phyloP scores from a whole-genome alignment of 163 green algal genomes.

The Chlorella variabilis region DNA sequence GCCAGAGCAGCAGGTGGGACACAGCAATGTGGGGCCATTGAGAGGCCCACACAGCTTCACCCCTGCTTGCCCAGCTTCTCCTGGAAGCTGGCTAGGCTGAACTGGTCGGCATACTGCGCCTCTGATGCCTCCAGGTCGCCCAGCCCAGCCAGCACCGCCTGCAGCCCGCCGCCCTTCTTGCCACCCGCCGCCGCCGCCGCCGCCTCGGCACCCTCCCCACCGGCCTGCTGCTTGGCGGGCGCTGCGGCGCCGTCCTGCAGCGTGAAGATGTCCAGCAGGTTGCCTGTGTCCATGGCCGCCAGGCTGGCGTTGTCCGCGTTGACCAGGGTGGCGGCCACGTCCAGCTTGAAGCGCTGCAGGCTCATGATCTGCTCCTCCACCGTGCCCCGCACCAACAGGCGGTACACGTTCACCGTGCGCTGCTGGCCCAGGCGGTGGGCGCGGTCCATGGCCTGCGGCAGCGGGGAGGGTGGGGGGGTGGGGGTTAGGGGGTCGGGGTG shows the following conservation, averaged over 20 bases:
- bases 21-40: no score
- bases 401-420: conserved; percentile 96
- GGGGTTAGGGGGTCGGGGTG: conserved; percentile 74
- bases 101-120: conserved; percentile 48
- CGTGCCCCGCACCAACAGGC: conserved; percentile 87
- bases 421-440: conserved; percentile 96
- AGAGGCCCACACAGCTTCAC: no score
- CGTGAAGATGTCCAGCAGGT: conserved; percentile 94
- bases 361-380: conserved; percentile 97
- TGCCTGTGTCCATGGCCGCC: conserved; percentile 88
- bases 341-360: conserved; percentile 98
- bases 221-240: neutral
- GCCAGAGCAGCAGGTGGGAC: no score
- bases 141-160: conserved; percentile 40
- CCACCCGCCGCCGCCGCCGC: neutral
- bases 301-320: conserved; percentile 88
- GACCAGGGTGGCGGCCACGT: conserved; percentile 91
- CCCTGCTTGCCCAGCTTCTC: conserved; percentile 9
- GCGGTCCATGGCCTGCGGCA: conserved; percentile 96
- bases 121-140: conserved; percentile 35
- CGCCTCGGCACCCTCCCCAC: neutral
- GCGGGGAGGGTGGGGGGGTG: neutral
- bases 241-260: neutral
- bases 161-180: conserved; percentile 32
- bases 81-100: conserved; percentile 39